Conservation (phyloP, 495 filamentous ascomycete genomes). For the Trichoderma orchidacearum region DNA sequence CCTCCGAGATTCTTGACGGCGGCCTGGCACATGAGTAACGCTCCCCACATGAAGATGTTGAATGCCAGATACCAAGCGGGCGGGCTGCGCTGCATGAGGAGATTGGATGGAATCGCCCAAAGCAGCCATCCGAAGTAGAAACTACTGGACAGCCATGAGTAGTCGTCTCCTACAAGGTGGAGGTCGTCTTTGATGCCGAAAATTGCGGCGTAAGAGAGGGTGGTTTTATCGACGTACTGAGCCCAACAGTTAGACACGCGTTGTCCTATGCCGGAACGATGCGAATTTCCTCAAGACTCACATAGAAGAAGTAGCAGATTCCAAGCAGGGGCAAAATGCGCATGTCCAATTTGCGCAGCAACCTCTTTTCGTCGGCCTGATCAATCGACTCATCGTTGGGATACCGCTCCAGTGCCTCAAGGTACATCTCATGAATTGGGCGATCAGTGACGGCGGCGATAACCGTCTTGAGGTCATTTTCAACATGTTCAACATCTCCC, state of each 20-base stretch:
- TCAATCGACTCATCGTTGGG: conserved; percentile 10
- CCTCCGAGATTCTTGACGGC: conserved; percentile 54
- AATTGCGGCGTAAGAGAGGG: conserved; percentile 18
- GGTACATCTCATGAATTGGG: conserved; percentile 4
- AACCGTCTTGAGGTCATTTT: neutral
- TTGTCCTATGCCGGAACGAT: no score
- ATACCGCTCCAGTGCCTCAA: conserved; percentile 7
- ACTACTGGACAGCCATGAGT: conserved; percentile 19
- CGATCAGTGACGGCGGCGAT: conserved; percentile 3
- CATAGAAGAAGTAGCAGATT: conserved; percentile 35
- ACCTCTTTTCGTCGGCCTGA: conserved; percentile 2
- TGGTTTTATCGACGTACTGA: conserved; percentile 30
- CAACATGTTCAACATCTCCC: conserved; percentile 1
- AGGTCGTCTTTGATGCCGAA: conserved; percentile 19
- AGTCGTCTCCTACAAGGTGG: conserved; percentile 18
- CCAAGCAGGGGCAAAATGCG: conserved; percentile 27
- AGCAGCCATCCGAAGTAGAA: conserved; percentile 23
- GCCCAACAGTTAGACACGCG: neutral
- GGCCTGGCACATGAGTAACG: conserved; percentile 36
- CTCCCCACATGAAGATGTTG: conserved; percentile 11
- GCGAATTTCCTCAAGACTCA: no score
- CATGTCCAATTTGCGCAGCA: conserved; percentile 9
- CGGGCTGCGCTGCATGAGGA: conserved; percentile 16
- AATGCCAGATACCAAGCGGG: conserved; percentile 15
- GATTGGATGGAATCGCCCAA: conserved; percentile 15